phyloP scores from a whole-genome alignment of 73 alveolate genomes.

The Paramecium sonneborni region DNA sequence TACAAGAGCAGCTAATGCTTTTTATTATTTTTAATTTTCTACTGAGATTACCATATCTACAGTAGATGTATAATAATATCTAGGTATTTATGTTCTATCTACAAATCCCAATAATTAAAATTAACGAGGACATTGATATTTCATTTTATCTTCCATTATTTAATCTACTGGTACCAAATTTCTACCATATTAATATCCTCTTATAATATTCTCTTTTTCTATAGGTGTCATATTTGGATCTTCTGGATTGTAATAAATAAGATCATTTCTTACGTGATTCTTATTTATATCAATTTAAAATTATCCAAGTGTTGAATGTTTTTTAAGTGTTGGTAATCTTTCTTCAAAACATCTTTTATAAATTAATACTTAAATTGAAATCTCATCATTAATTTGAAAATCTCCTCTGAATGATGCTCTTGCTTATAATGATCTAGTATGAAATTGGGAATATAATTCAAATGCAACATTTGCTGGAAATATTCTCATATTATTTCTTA shows the following conservation, averaged over 20 bases:
- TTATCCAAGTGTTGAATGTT: slow-evolving; percentile 80
- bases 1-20: slow-evolving; percentile 90
- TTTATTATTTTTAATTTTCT: slow-evolving; percentile 74
- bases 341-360: slow-evolving; percentile 89
- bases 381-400: slow-evolving; percentile 81
- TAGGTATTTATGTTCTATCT: slow-evolving; percentile 76
- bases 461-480: slow-evolving; percentile 96
- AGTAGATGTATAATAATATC: slow-evolving; percentile 87
- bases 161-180: slow-evolving; percentile 89
- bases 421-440: slow-evolving; percentile 81
- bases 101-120: slow-evolving; percentile 92
- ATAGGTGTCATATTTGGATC: slow-evolving; percentile 91
- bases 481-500: slow-evolving; percentile 59
- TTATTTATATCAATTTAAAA: slow-evolving; percentile 76
- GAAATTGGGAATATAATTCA: slow-evolving; percentile 90
- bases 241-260: slow-evolving; percentile 81
- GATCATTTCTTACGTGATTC: slow-evolving; percentile 79
- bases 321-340: slow-evolving; percentile 90
- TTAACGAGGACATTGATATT: slow-evolving; percentile 78
- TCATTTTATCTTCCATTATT: slow-evolving; percentile 83
- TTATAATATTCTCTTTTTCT: slow-evolving; percentile 80
- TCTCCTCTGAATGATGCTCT: slow-evolving; percentile 93
- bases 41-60: slow-evolving; percentile 94
- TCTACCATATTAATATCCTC: slow-evolving; percentile 93
- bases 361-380: slow-evolving; percentile 78